These are phyloP conservation scores for Cucurbita ficifolia DNA, from an alignment of 306 rosid species.

Conservation along the genomic window DNA sequence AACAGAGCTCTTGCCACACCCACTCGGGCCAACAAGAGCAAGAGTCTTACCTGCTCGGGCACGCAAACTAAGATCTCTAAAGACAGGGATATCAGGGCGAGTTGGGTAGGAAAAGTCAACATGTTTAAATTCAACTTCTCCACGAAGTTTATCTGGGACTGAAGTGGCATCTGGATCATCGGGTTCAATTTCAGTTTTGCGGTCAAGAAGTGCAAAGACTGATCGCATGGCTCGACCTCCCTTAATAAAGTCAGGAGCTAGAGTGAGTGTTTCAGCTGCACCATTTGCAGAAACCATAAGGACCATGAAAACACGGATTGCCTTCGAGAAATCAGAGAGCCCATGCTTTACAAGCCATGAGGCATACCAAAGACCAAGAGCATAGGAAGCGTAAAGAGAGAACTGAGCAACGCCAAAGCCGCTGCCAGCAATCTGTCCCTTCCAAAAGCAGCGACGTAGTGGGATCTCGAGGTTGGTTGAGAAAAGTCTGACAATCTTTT, in stretches of 20 bases:
- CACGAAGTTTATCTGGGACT: slow-evolving; percentile 75
- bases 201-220: slow-evolving; percentile 91
- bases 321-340: slow-evolving; percentile 81
- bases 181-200: slow-evolving; percentile 92
- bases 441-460: slow-evolving; percentile 75
- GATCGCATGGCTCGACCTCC: slow-evolving; percentile 95
- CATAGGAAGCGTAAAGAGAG: slow-evolving; percentile 77
- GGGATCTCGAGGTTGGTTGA: slow-evolving; percentile 60
- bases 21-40: slow-evolving; percentile 97
- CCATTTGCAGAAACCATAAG: slow-evolving; percentile 94
- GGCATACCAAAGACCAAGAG: slow-evolving; percentile 97
- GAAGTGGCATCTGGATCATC: slow-evolving; percentile 74
- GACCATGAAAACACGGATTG: slow-evolving; percentile 80
- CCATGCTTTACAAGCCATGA: slow-evolving; percentile 95
- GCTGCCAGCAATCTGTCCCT: slow-evolving; percentile 88
- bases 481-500: slow-evolving; percentile 63
- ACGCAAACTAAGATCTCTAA: slow-evolving; percentile 83
- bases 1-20: slow-evolving; percentile 96
- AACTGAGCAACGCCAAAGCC: slow-evolving; percentile 87
- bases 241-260: slow-evolving; percentile 98
- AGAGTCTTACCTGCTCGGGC: slow-evolving; percentile 90
- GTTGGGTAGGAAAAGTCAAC: slow-evolving; percentile 83
- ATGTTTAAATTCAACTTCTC: slow-evolving; percentile 89
- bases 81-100: slow-evolving; percentile 78
- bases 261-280: slow-evolving; percentile 88